Conservation (phyloP, 345 rosid genomes). For the Lepidium sativum region DNA sequence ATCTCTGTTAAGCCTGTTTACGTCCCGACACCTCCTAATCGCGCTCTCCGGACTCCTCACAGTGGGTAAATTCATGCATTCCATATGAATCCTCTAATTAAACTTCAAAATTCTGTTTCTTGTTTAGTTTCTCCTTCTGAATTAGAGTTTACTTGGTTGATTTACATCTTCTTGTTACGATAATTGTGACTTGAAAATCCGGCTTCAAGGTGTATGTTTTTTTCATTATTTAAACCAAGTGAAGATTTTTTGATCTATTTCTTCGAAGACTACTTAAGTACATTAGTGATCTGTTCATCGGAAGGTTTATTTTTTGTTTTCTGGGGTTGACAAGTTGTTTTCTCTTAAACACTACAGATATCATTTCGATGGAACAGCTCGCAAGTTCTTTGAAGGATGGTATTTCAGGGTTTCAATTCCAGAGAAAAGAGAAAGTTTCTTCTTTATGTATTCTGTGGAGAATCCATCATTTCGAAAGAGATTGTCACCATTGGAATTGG, state of each 20-base stretch:
- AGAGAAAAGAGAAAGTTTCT: slow-evolving; percentile 75
- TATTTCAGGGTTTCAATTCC: slow-evolving; percentile 90
- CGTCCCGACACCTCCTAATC: slow-evolving; percentile 53
- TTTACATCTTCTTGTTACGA: background rate
- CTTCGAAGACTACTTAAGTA: background rate
- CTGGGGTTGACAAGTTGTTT: background rate
- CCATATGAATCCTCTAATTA: background rate
- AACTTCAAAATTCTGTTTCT: background rate
- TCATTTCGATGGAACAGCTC: slow-evolving; percentile 74
- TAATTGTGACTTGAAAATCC: background rate
- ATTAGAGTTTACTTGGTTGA: background rate
- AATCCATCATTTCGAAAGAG: slow-evolving; percentile 61
- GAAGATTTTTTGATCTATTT: background rate
- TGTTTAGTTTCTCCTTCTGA: background rate
- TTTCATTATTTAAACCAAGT: background rate
- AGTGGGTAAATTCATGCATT: slow-evolving; percentile 50
- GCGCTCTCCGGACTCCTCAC: slow-evolving; percentile 83
- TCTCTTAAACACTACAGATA: slow-evolving; percentile 32
- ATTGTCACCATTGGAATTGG: slow-evolving; percentile 42
- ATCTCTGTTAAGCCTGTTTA: slow-evolving; percentile 45
- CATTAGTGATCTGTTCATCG: background rate
- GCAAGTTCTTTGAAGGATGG: slow-evolving; percentile 92
- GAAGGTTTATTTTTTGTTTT: background rate
- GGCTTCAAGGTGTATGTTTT: background rate
- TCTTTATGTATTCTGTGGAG: slow-evolving; percentile 89